Percentiles rank a stretch among this genome's conserved stretches.
These are phyloP conservation scores for Plantago coronopus DNA, from an alignment of 305 asterid genomes.

Conservation along the genomic window DNA sequence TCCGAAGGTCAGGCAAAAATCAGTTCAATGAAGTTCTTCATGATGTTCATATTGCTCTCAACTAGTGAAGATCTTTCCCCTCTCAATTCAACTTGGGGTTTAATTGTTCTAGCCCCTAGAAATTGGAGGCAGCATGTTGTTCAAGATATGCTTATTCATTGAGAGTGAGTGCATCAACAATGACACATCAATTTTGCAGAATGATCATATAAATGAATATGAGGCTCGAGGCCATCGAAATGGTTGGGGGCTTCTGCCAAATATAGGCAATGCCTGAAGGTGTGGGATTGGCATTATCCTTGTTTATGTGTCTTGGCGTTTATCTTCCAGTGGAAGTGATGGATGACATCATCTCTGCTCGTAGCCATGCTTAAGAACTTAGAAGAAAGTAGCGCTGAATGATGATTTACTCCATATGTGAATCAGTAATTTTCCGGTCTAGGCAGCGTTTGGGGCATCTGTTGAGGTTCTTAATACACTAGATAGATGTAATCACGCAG, in stretches of 20 bases:
- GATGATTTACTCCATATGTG: too few species aligned
- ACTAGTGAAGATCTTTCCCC: background rate
- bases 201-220: background rate
- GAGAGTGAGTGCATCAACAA: background rate
- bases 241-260: background rate
- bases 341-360: too few species aligned
- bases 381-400: too few species aligned
- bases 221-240: background rate
- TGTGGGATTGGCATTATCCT: too few species aligned
- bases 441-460: too few species aligned
- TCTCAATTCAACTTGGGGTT: too few species aligned
- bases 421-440: too few species aligned
- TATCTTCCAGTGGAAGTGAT: too few species aligned
- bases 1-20: slow-evolving; percentile 13
- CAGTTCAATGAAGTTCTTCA: background rate
- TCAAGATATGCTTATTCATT: background rate
- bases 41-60: background rate
- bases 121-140: background rate
- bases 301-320: too few species aligned
- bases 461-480: too few species aligned
- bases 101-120: background rate
- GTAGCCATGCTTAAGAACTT: too few species aligned
- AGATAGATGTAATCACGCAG: too few species aligned
- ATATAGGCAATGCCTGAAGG: slow-evolving; percentile 1
- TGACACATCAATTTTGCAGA: background rate